Base-by-base conservation (phyloP, 305 asterid species). In the Fraxinus xanthoxyloides region DNA sequence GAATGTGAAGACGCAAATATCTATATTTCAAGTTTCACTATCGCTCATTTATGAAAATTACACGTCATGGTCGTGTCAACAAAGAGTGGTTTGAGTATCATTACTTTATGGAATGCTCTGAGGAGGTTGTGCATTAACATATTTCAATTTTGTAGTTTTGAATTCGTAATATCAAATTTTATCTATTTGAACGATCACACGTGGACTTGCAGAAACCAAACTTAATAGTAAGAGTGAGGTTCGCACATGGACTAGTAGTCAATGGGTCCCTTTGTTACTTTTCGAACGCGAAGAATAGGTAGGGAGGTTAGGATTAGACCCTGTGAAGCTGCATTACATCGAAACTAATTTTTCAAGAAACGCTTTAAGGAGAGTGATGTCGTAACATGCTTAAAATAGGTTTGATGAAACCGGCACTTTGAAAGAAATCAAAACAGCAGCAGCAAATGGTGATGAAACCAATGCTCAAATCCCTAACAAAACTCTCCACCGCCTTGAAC, bases 381-480 rank as follows among this genome's bases (percentile, higher is more conserved):
- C 26, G 65, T 54, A n/a, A 54, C 4, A 54, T 12, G 65, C 65
- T 54, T 54, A 54, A 54, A 51, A 51, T n/a, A 56, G 12, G 5
- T 19, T 19, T 15, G 67, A 56, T 56, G 67, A 56, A 56, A 56
- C 67, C 28, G 7, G 28, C 67, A 56, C 12, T 21, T 2, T 1
- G 67, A 56, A 56, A 19, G 67, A 19, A 59, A 59, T 59, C 69
- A 21, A 59, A 59, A 59, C 69, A 59, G 69, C 69, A 21, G 69
- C 69, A 59, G 69, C 4, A 21, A 21, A 21, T 59, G 74, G 85
- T 75, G 83, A 77, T 81, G 63, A 75, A 83, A 86, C 77, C 89
- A 19, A 83, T 48, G 86, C 13, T 75, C 21, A 56, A 56, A 40
- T 69, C 76, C 61, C 40, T 51, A 78, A 51, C 80, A 75, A 56